These are phyloP conservation scores for Termitomyces sp. DNA, from an alignment of 768 basidiomycete species.

Conservation along the genomic window DNA sequence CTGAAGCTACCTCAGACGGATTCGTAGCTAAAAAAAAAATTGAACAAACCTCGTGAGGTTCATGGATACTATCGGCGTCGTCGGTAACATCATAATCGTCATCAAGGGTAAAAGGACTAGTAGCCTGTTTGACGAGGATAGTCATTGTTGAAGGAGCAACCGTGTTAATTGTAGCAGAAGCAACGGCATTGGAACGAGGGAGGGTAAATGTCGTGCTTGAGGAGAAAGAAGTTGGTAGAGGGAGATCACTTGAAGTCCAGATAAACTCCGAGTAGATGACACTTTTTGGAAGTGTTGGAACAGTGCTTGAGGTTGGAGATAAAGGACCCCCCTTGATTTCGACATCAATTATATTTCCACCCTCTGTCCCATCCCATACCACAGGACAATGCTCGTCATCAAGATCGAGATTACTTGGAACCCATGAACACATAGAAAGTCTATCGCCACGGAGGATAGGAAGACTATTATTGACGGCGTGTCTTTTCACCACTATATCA, in stretches of 20 bases:
- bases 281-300: neutral
- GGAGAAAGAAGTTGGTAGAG: conserved; percentile 7
- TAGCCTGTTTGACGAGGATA: conserved; percentile 17
- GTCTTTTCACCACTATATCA: conserved; percentile 42
- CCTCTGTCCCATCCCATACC: conserved; percentile 45
- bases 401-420: conserved; percentile 37
- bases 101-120: neutral
- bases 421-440: conserved; percentile 52
- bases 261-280: neutral
- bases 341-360: neutral
- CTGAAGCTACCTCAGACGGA: neutral
- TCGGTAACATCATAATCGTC: conserved; percentile 6
- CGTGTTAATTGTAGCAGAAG: neutral
- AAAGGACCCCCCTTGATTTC: neutral
- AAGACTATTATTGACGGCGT: conserved; percentile 42
- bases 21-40: neutral
- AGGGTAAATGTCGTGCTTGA: conserved; percentile 3
- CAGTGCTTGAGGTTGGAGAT: neutral
- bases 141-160: conserved; percentile 17
- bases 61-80: conserved; percentile 11
- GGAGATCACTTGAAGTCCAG: neutral
- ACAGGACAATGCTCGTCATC: conserved; percentile 36
- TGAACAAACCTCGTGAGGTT: conserved; percentile 7
- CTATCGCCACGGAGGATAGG: conserved; percentile 42
- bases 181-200: neutral